Base-by-base conservation (phyloP, 257 asterid genomes). In the Solanum medicagineum region DNA sequence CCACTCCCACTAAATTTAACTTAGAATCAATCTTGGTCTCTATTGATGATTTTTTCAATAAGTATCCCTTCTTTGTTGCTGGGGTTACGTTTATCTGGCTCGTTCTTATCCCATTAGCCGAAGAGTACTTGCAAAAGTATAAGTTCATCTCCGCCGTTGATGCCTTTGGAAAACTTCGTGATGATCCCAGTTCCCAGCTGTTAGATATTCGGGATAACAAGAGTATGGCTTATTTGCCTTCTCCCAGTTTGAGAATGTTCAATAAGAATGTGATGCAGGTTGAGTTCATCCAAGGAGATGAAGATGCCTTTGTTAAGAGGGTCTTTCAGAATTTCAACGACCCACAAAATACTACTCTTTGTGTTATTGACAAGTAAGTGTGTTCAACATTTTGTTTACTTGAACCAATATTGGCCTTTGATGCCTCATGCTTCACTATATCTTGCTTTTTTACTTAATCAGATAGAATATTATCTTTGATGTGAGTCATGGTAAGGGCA, bases 331-430 rank as follows among this genome's bases (percentile, higher is more conserved):
- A 69, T 13, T 66, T 92, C 84, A 85, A 86, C 88, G 94, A 96
- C 51, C 98, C 98, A 7, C 83, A 83, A 53, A 88, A 88, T 88
- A 91, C 98, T 4, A 83, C 85, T 20, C 22, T 95, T 87, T 96
- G 97, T 86, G 83, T 96, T 81, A n/a, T 96, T 81, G 99, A 96
- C 94, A 93, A 93, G 99, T 96, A 91, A 92, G 98, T 87, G 15
- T 73, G 9, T 40, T 66, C 70, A 63, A 63, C 70, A 24, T 12
- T 63, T 24, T 63, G 40, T 24, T 24, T 63, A 24, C 12, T 11
- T 11, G 16, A n/a, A 60, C 36, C 32, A 62, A 11, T 62, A 63
- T 42, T 29, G 19, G 9, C 40, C 40, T 40, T 36, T 24, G 9
- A 55, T 55, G 10, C 9, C 60, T 54, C 57, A 54, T 15, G 17